Base-by-base conservation (phyloP, 768 basidiomycete genomes). In the Suillus alpinus region DNA sequence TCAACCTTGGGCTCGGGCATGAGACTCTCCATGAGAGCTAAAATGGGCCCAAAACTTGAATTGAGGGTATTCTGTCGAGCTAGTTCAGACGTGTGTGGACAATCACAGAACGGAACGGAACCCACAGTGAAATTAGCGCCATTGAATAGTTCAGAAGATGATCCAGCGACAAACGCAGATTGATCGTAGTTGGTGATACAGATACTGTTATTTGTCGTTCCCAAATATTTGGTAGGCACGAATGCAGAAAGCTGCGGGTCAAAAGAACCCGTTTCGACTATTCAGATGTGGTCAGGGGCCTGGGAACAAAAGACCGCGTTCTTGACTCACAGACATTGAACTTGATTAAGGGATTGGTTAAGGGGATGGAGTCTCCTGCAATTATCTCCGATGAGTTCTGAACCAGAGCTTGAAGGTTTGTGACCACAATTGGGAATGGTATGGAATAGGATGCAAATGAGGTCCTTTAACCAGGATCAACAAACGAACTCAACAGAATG, bases 231-330 rank as follows among this genome's bases (percentile, higher is more conserved):
- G 37, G 78, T 70, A 0, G 77, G 75, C 6, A 76, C 76, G 57
- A 82, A 83, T 2, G 83, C 81, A 0, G 80, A 77, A 6, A 79
- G 67, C 44, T 73, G 74, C 56, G 78, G 71, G 58, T 81, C 80
- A 61, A 70, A 81, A 0, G 76, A 77, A 0, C 81, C 78, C 65
- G 73, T 74, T 60, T 78, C 77, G 57, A 67, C 78, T 79, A 41
- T 34, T n/a, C 26, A 10, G 10, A 23, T 18, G 2, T 6, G 14
- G 37, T 59, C 32, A 36, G 44, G 36, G 31, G 37, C 59, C n/a
- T 9, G 13, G 31, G 44, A 29, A 41, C 41, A 32, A n/a, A 52
- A 14, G 14, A 53, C 16, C 12, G 52, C 10, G 23, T 5, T 10
- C 26, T 18, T 12, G 34, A 71, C 73, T 65, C 16, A 72, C 71